Evolutionary conservation across 345 rosid species (phyloP), one percentile per base, ranked within the genome.

Genomic region (Hibiscus tridactylites): DNA sequence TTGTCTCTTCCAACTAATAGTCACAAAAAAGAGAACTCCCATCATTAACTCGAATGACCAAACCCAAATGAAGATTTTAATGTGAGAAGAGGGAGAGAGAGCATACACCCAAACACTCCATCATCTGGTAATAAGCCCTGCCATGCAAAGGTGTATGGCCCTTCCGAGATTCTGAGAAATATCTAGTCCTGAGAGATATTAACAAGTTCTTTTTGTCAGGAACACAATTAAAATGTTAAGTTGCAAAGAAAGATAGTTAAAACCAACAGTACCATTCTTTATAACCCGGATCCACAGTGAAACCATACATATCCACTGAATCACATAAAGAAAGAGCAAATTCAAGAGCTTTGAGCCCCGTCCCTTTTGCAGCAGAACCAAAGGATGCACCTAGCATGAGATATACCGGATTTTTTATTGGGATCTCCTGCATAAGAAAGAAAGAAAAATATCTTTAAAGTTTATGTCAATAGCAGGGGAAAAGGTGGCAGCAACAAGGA

Each of bases 121-220:
- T 95, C 97, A 95, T 87, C 82, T 92, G 98, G 82, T 92, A 92
- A 83, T 91, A 96, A 79, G 97, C 97, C 74, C 99, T 84, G 47
- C 99, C 99, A 72, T 88, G 97, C 76, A 96, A 83, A 73, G 99
- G 99, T 59, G 95, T 96, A 83, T 96, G 99, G 39, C 99, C 99
- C 79, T 91, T 81, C 57, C 97, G 87, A 28, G 95, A 89, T 88
- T 96, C 96, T 52, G 98, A 96, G 82, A 92, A 92, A 79, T 96
- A 96, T 84, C 97, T 88, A 47, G 98, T 92, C 99, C 95, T 92
- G 86, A 7, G 44, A 39, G 44, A 39, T 6, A 46, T 39, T 39
- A 39, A 39, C 71, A 5, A 39, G 44, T 29, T 49, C 64, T 62
- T 54, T 61, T 1, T 52, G 35, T 79, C 62, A 77, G 62, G 60